Conservation (phyloP, 768 basidiomycete species). For the Heimioporus sp. region DNA sequence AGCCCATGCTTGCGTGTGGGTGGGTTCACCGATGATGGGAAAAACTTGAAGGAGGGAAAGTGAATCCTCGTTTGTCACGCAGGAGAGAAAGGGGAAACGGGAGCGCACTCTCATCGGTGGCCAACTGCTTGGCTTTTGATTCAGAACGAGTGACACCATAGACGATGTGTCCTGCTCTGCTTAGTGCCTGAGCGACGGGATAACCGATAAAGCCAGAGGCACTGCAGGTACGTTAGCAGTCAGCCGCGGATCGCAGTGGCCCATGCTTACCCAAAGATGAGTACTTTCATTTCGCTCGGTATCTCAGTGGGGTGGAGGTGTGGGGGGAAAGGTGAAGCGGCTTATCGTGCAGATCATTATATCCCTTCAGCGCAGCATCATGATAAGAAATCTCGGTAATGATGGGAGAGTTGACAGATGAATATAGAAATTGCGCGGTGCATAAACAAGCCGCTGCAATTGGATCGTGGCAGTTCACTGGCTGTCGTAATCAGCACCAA, state of each 20-base stretch:
- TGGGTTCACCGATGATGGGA: slow-evolving; percentile 23
- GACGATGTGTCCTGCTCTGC: slow-evolving; percentile 34
- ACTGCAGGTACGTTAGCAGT: slow-evolving; percentile 8
- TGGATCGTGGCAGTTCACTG: no score
- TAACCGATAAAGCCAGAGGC: slow-evolving; percentile 32
- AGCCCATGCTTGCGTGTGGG: slow-evolving; percentile 11
- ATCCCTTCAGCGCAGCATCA: neutral
- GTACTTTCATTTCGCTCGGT: slow-evolving; percentile 10
- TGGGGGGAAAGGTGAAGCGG: neutral
- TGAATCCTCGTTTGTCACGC: neutral
- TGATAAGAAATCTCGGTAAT: neutral
- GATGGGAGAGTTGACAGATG: neutral
- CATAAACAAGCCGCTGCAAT: no score
- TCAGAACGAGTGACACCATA: slow-evolving; percentile 33
- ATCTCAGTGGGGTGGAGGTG: neutral
- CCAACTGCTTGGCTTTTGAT: slow-evolving; percentile 20
- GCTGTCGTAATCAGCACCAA: no score
- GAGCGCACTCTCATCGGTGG: slow-evolving; percentile 23
- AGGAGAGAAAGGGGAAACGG: no score
- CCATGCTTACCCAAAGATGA: slow-evolving; percentile 14
- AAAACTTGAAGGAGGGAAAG: slow-evolving; percentile 13
- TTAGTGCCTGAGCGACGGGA: slow-evolving; percentile 33
- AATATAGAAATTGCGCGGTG: neutral
- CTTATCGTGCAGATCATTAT: neutral
- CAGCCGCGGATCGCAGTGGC: no score